Evolutionary conservation across 1,139 yeast genomes (phyloP).

Genomic region (Geotrichum australiense): DNA sequence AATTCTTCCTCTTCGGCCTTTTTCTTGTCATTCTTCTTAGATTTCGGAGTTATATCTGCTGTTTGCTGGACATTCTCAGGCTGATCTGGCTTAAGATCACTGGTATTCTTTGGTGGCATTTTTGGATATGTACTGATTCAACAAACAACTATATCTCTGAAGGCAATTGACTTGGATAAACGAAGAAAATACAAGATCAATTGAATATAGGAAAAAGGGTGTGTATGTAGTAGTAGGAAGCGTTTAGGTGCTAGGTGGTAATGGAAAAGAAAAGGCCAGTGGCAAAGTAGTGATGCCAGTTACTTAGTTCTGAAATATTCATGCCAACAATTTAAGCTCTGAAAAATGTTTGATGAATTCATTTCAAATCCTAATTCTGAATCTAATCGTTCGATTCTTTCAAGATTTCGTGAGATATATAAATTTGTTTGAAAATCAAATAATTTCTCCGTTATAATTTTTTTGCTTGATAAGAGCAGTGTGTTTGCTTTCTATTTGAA

Average conservation of each 20-base stretch:
- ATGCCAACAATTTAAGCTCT: no score
- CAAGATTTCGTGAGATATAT: no score
- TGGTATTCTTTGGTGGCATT: conserved; percentile 8
- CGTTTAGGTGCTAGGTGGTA: conserved; percentile 5
- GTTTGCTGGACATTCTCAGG: conserved; percentile 6
- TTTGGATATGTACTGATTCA: no score
- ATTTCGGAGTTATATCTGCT: conserved; percentile 9
- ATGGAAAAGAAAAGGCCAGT: conserved; percentile 3
- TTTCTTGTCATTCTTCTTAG: conserved; percentile 32
- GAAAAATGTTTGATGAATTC: no score
- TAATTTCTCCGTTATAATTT: no score
- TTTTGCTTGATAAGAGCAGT: no score
- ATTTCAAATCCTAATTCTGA: no score
- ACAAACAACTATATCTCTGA: no score
- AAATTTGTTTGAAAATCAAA: no score
- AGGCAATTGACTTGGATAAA: neutral
- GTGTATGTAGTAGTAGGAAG: neutral
- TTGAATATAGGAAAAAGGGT: neutral
- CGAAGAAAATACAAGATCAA: neutral
- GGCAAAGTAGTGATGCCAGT: conserved; percentile 7
- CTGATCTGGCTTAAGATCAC: conserved; percentile 14
- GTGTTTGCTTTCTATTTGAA: no score
- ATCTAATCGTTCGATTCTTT: no score
- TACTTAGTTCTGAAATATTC: conserved; percentile 7
- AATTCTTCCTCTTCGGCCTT: conserved; percentile 62